Evolutionary conservation across 495 filamentous ascomycete species (phyloP), one percentile per base, ranked within the genome.

Genomic region (Pseudevernia furfuracea): DNA sequence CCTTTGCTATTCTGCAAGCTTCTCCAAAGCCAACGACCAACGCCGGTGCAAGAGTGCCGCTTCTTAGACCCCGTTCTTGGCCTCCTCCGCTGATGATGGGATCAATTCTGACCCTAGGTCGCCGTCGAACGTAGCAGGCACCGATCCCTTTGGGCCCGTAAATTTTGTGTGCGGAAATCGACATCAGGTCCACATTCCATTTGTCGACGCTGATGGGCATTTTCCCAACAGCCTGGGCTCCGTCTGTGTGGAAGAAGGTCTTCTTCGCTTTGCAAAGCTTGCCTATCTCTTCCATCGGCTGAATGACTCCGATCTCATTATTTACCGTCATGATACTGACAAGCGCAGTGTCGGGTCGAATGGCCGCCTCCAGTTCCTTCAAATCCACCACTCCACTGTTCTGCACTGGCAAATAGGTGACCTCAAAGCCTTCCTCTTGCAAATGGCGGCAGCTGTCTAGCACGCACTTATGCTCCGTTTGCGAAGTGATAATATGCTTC

Each of bases 281-380:
- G 67, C 94, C 94, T 72, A 98, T 98, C 77, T 96, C 85, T 69
- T 90, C 91, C 67, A 97, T 71, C 0, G 94, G 95, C 75, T 98
- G 94, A 62, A 98, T 92, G 37, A 98, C 94, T 71, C 94, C 94
- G 69, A 97, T 97, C 77, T 98, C 94, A 74, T 98, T 98, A 81
- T 98, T 98, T 46, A 98, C 95, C 1, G 95, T 87, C 94, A 98
- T 98, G 73, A 98, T 90, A 75, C 90, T 96, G 71, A 97, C 92
- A 25, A 98, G 78, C 58, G 82, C 85, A 38, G 94, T 98, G 38
- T 97, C 92, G 3, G 92, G 92, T 57, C 91, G 85, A 65, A 98
- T 92, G 19, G 93, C 90, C 12, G 84, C 87, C 77, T 96, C 89
- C n/a, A 98, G 82, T 70, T 93, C 84, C 62, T 90, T 80, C 79